Evolutionary conservation across 2,329 filamentous ascomycete species (phyloP), one percentile per base, ranked within the genome.

Genomic region (Parastagonospora avenae): DNA sequence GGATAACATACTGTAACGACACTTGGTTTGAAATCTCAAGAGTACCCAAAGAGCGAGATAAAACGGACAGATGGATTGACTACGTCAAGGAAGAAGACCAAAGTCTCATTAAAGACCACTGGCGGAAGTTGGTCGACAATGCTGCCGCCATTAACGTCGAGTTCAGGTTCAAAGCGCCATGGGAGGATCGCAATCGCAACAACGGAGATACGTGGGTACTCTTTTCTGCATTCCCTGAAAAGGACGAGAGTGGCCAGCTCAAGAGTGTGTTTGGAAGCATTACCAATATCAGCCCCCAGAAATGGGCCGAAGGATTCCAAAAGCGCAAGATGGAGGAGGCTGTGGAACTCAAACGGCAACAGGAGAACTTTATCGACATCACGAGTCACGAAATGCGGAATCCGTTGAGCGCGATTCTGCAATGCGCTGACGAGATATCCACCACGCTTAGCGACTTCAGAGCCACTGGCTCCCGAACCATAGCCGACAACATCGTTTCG

Each of bases 241-340:
- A 83, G 63, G 81, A 87, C 54, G 75, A 79, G 1, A 76, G 83
- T 27, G 88, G 87, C 3, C 76, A 78, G 27, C 79, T 92, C 44
- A 90, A 90, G 74, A 85, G 86, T 54, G 87, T 92, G 2, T 92
- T 92, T 61, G 89, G 89, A 45, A 89, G 86, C 65, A 87, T 95
- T 44, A 93, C 90, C 0, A 90, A 95, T 65, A 95, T 96, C 57
- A 91, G 88, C 14, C 84, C 89, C 46, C 90, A 94, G 68, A 96
- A 95, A 70, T 88, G 87, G 80, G 90, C 91, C 1, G 91, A 95
- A 71, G 86, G 87, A 40, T 85, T 91, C 30, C 90, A 95, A 71
- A 90, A 84, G 62, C 82, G 86, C 38, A 85, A 90, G 50, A 88
- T 90, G 64, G 85, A 92, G 64, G 90, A 94, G 68, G 91, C 90